A percentile compares a stretch with the other conserved stretches of the same genome.
Conservation (phyloP, 257 asterid genomes). For the Petunia axillaris region DNA sequence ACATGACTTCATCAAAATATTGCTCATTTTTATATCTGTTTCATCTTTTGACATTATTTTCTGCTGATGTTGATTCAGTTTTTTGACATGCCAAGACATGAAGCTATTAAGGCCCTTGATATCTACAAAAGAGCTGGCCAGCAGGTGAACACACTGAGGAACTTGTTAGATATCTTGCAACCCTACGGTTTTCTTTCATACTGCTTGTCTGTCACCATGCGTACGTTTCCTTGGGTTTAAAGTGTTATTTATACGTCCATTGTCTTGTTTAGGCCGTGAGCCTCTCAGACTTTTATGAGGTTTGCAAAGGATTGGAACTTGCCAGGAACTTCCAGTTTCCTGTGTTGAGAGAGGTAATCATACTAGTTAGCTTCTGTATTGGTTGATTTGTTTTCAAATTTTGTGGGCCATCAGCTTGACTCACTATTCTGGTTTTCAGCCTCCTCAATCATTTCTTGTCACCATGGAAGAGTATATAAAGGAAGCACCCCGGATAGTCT, state of each 20-base stretch:
- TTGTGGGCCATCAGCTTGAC: constrained; percentile 26
- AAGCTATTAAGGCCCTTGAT: constrained; percentile 93
- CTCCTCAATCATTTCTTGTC: constrained; percentile 58
- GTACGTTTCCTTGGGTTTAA: background rate
- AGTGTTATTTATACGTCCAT: constrained; percentile 14
- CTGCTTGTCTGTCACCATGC: constrained; percentile 1
- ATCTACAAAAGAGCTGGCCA: constrained; percentile 97
- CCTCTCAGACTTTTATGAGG: constrained; percentile 94
- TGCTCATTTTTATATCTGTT: background rate
- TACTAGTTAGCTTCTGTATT: background rate
- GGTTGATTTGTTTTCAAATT: background rate
- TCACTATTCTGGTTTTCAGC: constrained; percentile 40
- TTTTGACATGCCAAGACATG: constrained; percentile 99
- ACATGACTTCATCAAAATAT: constrained; percentile 6
- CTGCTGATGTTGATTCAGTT: constrained; percentile 60
- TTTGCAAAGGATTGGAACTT: constrained; percentile 94
- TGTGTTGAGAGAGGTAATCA: constrained; percentile 77
- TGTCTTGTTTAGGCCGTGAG: constrained; percentile 64
- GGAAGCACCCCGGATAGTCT: constrained; percentile 58
- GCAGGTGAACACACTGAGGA: constrained; percentile 57
- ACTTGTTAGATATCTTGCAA: constrained; percentile 18
- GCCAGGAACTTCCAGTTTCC: constrained; percentile 99
- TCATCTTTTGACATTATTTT: constrained; percentile 16
- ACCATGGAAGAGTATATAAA: constrained; percentile 63
- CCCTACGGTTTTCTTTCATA: background rate